phyloP scores from a whole-genome alignment of 164 flowering plant species.

The Piper betle region DNA sequence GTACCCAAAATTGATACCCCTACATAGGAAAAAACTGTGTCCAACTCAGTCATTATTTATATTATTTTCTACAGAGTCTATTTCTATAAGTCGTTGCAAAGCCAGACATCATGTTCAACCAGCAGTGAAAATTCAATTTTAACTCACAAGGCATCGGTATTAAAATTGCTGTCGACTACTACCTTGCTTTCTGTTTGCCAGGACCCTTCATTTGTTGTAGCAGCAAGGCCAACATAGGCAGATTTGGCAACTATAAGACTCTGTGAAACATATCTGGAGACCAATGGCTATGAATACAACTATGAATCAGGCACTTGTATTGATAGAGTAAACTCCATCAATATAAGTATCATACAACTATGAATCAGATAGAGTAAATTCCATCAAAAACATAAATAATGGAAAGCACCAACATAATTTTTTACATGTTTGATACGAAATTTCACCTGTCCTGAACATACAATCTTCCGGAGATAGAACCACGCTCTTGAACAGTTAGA shows the following conservation, averaged over 20 bases:
- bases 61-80: not conserved
- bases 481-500: conserved; percentile 24
- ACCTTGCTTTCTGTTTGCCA: conserved; percentile 59
- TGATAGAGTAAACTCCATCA: not conserved
- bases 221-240: conserved; percentile 36
- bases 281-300: not conserved
- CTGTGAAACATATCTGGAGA: conserved; percentile 22
- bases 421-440: not conserved
- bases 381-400: no score
- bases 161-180: not conserved
- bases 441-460: conserved; percentile 32
- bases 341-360: not conserved
- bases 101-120: not conserved
- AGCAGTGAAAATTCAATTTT: not conserved
- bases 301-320: not conserved
- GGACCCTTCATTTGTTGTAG: conserved; percentile 26
- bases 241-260: conserved; percentile 25
- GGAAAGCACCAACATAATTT: not conserved
- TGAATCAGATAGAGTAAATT: no score
- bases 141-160: not conserved
- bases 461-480: conserved; percentile 31
- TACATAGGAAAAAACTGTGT: conserved; percentile 3
- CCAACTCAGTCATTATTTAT: not conserved
- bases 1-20: conserved; percentile 55
- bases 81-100: no score